Conservation (phyloP, 192 early-diverging fungal species). For the Obelidium mucronatum region DNA sequence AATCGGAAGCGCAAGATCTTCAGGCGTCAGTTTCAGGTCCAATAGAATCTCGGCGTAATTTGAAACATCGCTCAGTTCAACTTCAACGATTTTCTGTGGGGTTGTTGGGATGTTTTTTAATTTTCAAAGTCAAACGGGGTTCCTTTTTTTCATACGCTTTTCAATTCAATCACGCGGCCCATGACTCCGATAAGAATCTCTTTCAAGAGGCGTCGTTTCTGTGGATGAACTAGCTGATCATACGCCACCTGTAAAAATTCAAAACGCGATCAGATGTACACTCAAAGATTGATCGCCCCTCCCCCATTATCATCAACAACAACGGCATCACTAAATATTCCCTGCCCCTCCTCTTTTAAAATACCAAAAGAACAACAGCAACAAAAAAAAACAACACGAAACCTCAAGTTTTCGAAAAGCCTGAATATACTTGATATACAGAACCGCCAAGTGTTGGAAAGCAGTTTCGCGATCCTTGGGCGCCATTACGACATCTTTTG, state of each 20-base stretch:
- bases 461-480: slow-evolving; percentile 61
- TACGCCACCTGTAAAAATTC: slow-evolving; percentile 52
- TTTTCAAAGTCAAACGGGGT: background rate
- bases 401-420: slow-evolving; percentile 64
- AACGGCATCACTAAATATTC: no score
- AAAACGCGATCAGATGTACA: slow-evolving; percentile 7
- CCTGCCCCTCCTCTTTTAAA: no score
- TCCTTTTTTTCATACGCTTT: slow-evolving; percentile 50
- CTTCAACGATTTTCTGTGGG: slow-evolving; percentile 64
- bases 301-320: no score
- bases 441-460: slow-evolving; percentile 60
- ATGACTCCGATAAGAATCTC: slow-evolving; percentile 59
- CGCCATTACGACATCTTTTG: slow-evolving; percentile 54
- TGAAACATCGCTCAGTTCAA: slow-evolving; percentile 60
- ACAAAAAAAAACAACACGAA: no score
- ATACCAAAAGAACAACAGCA: no score
- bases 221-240: slow-evolving; percentile 68
- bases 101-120: background rate
- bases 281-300: no score
- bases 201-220: slow-evolving; percentile 62
- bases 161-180: slow-evolving; percentile 62
- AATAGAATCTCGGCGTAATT: slow-evolving; percentile 60
- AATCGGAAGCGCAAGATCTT: slow-evolving; percentile 56
- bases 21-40: slow-evolving; percentile 66
- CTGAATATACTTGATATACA: slow-evolving; percentile 67